Evolutionary conservation across 2,329 filamentous ascomycete genomes (phyloP).

Genomic region (Alternaria incomplexa): DNA sequence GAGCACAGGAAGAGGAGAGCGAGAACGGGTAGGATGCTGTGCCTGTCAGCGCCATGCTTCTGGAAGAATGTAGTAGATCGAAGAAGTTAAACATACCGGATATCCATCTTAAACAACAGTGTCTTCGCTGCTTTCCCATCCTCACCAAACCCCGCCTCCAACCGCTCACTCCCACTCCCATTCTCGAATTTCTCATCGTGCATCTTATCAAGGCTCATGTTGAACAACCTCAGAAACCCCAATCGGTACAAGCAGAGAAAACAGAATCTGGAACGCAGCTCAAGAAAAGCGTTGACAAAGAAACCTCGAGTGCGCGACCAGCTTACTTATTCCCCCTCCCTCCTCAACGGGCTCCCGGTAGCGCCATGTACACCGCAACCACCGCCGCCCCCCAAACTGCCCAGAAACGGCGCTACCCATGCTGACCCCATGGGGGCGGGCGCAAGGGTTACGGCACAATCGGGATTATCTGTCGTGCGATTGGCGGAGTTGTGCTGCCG

Average conservation of each 20-base stretch:
- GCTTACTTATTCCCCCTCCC: not conserved
- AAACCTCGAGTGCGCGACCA: not conserved
- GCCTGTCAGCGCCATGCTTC: not conserved
- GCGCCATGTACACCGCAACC: not conserved
- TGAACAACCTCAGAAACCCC: not conserved
- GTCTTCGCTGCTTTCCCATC: constrained; percentile 27
- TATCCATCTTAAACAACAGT: constrained; percentile 62
- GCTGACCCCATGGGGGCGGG: constrained; percentile 4
- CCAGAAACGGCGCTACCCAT: not conserved
- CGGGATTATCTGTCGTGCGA: not conserved
- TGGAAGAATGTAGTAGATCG: not conserved
- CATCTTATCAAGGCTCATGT: constrained; percentile 26
- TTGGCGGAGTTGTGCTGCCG: not conserved
- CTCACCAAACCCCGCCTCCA: constrained; percentile 23
- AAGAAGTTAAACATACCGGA: constrained; percentile 44
- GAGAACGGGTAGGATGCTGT: constrained; percentile 67
- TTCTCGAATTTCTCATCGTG: constrained; percentile 35
- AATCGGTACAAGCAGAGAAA: not conserved
- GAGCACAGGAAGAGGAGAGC: constrained; percentile 70
- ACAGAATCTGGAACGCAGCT: not conserved
- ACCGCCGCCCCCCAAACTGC: not conserved
- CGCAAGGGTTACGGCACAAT: not conserved
- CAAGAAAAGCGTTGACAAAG: not conserved
- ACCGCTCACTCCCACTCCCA: constrained; percentile 15
- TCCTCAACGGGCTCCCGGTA: not conserved